These are phyloP conservation scores for Cystobasidium pallidum DNA, from an alignment of 1,284 basidiomycete species.

Conservation along the genomic window DNA sequence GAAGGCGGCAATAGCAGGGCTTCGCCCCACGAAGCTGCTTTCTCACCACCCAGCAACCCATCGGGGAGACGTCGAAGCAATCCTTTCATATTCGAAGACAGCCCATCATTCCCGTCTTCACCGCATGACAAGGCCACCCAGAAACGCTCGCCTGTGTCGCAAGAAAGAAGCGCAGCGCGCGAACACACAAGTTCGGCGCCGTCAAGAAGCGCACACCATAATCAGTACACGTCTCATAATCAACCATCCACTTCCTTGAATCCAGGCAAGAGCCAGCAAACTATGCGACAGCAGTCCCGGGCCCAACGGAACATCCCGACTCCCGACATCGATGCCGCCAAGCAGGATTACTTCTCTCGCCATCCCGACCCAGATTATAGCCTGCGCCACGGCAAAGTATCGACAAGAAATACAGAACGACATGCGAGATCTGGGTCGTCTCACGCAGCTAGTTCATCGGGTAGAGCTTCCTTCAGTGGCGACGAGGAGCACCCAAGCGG, in stretches of 20 bases:
- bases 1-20: not conserved
- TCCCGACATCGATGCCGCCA: slow-evolving; percentile 22
- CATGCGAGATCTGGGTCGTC: not conserved
- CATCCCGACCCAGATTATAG: slow-evolving; percentile 41
- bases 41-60: not conserved
- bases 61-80: slow-evolving; percentile 2
- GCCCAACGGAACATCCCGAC: slow-evolving; percentile 7
- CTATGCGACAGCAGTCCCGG: not conserved
- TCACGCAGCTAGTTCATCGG: not conserved
- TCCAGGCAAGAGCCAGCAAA: not conserved
- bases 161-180: not conserved
- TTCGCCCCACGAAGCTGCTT: not conserved
- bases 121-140: not conserved
- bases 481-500: not conserved
- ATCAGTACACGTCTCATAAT: not conserved
- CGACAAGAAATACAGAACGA: not conserved
- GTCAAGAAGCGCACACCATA: not conserved
- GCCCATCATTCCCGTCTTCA: not conserved
- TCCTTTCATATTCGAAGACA: slow-evolving; percentile 2
- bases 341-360: slow-evolving; percentile 41
- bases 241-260: not conserved
- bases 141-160: not conserved
- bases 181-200: not conserved
- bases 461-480: slow-evolving; percentile 5
- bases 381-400: not conserved